phyloP scores from a whole-genome alignment of 2,329 filamentous ascomycete genomes.

The Thielaviopsis ethacetica region DNA sequence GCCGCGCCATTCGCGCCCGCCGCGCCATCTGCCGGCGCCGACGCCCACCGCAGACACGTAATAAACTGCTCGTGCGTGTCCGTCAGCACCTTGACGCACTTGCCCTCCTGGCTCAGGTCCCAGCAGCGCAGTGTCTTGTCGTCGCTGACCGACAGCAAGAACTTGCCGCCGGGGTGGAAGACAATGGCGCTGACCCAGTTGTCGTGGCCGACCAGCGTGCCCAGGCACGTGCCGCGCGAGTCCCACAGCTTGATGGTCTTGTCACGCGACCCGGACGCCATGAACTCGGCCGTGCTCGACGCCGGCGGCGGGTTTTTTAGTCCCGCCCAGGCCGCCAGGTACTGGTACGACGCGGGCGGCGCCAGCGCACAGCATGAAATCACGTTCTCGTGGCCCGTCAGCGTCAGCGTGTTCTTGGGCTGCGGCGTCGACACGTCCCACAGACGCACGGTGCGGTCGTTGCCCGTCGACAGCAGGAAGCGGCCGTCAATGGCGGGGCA shows the following conservation, averaged over 20 bases:
- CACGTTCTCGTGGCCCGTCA: slow-evolving; percentile 74
- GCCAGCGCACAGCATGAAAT: slow-evolving; percentile 80
- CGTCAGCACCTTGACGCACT: slow-evolving; percentile 66
- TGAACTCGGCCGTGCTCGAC: slow-evolving; percentile 65
- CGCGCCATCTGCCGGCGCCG: slow-evolving; percentile 30
- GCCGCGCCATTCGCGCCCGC: slow-evolving; percentile 21
- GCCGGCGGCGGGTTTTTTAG: slow-evolving; percentile 65
- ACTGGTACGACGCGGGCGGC: slow-evolving; percentile 59
- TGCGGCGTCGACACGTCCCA: slow-evolving; percentile 62
- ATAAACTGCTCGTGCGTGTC: slow-evolving; percentile 75
- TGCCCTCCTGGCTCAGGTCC: slow-evolving; percentile 81
- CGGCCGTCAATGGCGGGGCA: slow-evolving; percentile 67
- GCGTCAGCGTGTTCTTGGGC: slow-evolving; percentile 58
- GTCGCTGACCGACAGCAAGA: slow-evolving; percentile 69
- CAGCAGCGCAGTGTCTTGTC: slow-evolving; percentile 89
- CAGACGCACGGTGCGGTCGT: slow-evolving; percentile 65
- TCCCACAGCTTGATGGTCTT: slow-evolving; percentile 89
- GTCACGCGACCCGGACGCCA: slow-evolving; percentile 78
- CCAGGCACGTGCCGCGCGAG: slow-evolving; percentile 65
- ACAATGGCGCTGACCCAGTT: slow-evolving; percentile 82
- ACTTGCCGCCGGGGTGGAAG: slow-evolving; percentile 87
- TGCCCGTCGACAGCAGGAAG: slow-evolving; percentile 66
- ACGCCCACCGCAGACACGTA: slow-evolving; percentile 76
- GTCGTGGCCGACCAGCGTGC: slow-evolving; percentile 73
- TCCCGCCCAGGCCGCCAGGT: slow-evolving; percentile 62